Evolutionary conservation across 352 stramenopile genomes (phyloP).

Genomic region (Globisporangium apiculatum): DNA sequence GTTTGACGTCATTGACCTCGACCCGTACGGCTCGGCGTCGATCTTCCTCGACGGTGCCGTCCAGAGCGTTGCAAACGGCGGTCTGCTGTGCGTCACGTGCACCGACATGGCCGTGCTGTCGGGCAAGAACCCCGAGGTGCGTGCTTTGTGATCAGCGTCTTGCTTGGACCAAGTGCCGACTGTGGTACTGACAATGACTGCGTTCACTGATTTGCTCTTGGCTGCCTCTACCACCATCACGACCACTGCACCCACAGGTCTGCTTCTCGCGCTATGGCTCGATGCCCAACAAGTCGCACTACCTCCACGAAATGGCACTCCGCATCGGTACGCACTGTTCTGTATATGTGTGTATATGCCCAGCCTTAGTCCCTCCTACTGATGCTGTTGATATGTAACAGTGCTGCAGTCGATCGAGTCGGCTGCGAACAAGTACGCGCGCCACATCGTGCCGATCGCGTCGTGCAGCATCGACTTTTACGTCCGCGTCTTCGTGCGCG

Average conservation of each 20-base stretch:
- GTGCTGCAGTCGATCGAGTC: conserved; percentile 95
- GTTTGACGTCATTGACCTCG: conserved; percentile 99
- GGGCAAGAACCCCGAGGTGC: conserved; percentile 82
- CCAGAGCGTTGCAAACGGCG: conserved; percentile 93
- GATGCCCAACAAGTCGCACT: conserved; percentile 84
- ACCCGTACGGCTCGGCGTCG: conserved; percentile 98
- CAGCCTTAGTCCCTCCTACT: not conserved
- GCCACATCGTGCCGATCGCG: conserved; percentile 95
- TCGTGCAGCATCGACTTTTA: conserved; percentile 99
- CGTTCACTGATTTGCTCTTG: too few relatives aligned
- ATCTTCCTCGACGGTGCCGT: conserved; percentile 98
- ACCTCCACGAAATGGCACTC: conserved; percentile 84
- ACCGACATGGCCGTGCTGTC: conserved; percentile 97
- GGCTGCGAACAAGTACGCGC: conserved; percentile 92
- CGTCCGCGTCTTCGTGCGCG: conserved; percentile 98
- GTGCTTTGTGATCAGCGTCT: not conserved
- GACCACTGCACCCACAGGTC: conserved; percentile 13
- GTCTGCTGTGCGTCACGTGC: conserved; percentile 98
- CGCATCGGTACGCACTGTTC: conserved; percentile 48
- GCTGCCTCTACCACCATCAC: too few relatives aligned
- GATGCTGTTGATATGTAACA: conserved; percentile 21
- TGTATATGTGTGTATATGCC: not conserved
- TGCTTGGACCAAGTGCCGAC: not conserved
- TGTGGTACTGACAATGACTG: too few relatives aligned
- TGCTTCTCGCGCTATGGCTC: conserved; percentile 84